Evolutionary conservation across 192 early-diverging fungal genomes (phyloP).

Genomic region (Podila clonocystis): DNA sequence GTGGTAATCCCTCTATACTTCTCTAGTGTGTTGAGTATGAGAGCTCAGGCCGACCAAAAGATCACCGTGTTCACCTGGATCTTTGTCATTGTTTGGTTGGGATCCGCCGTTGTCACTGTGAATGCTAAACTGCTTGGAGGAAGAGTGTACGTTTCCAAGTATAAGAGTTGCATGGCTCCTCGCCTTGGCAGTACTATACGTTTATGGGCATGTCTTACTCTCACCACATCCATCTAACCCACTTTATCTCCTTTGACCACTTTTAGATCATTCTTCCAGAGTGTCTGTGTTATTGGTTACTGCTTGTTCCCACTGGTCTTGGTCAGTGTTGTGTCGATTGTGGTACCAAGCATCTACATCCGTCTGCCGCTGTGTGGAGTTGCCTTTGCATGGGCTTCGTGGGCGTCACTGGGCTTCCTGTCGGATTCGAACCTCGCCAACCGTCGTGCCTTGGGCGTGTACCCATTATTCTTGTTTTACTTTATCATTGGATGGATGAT

Average conservation of each 20-base stretch:
- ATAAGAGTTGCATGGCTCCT: too few species aligned
- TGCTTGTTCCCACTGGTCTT: constrained; percentile 94
- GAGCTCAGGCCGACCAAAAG: constrained; percentile 82
- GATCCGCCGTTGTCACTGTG: constrained; percentile 93
- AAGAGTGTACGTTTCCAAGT: constrained; percentile 70
- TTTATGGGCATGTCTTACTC: background rate
- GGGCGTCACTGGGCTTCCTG: constrained; percentile 95
- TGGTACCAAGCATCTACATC: constrained; percentile 73
- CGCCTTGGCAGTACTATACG: too few species aligned
- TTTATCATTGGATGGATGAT: constrained; percentile 96
- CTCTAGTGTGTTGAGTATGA: constrained; percentile 78
- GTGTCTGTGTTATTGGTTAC: constrained; percentile 96
- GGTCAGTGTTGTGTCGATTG: constrained; percentile 76
- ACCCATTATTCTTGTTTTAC: constrained; percentile 96
- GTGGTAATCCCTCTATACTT: too few species aligned
- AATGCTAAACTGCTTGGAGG: constrained; percentile 97
- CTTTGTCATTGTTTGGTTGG: constrained; percentile 95
- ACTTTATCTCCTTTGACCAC: background rate
- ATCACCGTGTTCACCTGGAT: constrained; percentile 90
- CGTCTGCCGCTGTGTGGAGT: constrained; percentile 77
- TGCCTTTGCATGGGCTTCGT: constrained; percentile 89
- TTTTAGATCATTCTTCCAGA: constrained; percentile 93
- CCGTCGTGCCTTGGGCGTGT: constrained; percentile 86
- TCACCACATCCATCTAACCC: background rate
- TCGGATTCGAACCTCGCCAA: constrained; percentile 88